Percentiles rank a stretch among this genome's conserved stretches.
These are phyloP conservation scores for Tulasnella sp. DNA, from an alignment of 768 basidiomycete genomes.

Conservation along the genomic window DNA sequence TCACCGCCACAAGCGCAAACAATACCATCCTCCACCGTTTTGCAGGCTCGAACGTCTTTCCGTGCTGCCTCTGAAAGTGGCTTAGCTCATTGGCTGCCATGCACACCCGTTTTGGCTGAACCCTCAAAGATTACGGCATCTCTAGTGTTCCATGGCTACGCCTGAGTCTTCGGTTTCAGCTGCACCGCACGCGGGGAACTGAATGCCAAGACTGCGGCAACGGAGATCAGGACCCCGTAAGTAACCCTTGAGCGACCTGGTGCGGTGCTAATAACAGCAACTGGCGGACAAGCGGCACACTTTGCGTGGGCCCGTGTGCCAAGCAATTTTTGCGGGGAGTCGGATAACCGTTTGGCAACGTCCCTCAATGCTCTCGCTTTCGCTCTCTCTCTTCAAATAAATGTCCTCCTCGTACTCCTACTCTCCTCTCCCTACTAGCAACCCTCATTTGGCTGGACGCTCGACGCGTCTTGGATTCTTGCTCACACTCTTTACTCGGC, in stretches of 20 bases:
- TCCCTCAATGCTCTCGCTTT: not conserved
- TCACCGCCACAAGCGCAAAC: not conserved
- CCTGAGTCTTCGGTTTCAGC: not conserved
- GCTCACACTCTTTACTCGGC: not conserved
- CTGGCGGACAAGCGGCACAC: not conserved
- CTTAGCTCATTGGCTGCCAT: too few species aligned
- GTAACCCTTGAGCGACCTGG: not conserved
- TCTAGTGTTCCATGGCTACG: too few species aligned
- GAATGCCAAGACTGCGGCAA: not conserved
- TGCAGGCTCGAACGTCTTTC: too few species aligned
- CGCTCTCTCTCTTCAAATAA: not conserved
- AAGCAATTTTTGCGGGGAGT: not conserved
- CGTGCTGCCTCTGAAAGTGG: too few species aligned
- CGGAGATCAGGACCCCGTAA: not conserved
- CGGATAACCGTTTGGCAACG: not conserved
- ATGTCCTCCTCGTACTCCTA: not conserved
- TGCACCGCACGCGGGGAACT: not conserved
- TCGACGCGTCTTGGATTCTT: not conserved
- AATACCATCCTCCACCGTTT: not conserved
- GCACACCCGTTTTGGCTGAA: too few species aligned
- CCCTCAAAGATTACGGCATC: too few species aligned
- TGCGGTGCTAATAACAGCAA: not conserved
- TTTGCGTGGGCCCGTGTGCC: not conserved
- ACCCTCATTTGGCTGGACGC: not conserved
- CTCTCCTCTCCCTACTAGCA: not conserved